Evolutionary conservation across 305 asterid genomes (phyloP).

Genomic region (Andrographis paniculata): DNA sequence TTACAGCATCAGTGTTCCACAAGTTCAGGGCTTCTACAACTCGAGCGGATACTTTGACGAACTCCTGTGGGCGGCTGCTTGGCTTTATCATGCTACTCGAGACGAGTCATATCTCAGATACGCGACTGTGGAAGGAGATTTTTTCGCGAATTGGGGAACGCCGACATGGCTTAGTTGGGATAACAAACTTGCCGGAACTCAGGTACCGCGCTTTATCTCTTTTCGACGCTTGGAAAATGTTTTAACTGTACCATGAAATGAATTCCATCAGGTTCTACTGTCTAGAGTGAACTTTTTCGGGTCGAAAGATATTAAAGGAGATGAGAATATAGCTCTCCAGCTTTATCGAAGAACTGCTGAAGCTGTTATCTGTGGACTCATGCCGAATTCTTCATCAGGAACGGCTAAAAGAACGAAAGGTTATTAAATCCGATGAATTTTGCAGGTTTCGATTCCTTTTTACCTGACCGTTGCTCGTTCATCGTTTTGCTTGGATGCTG

Average conservation of each 20-base stretch:
- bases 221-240: no score
- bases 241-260: background rate
- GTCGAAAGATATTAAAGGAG: conserved; percentile 27
- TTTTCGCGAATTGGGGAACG: conserved; percentile 45
- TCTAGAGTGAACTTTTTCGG: conserved; percentile 55
- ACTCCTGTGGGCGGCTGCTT: conserved; percentile 72
- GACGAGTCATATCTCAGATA: conserved; percentile 34
- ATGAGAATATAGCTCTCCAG: conserved; percentile 47
- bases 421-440: no score
- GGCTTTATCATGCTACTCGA: conserved; percentile 68
- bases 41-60: conserved; percentile 66
- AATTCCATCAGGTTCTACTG: conserved; percentile 35
- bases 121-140: conserved; percentile 30
- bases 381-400: conserved; percentile 43
- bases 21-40: conserved; percentile 39
- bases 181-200: conserved; percentile 52
- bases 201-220: conserved; percentile 25
- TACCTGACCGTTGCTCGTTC: background rate
- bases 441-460: no score
- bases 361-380: conserved; percentile 46
- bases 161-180: conserved; percentile 63
- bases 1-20: conserved; percentile 44
- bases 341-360: conserved; percentile 52
- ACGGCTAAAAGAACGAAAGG: conserved; percentile 43
- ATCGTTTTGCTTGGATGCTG: conserved; percentile 13